phyloP scores from a whole-genome alignment of 768 basidiomycete genomes.

The Panaeolus papilionaceus region DNA sequence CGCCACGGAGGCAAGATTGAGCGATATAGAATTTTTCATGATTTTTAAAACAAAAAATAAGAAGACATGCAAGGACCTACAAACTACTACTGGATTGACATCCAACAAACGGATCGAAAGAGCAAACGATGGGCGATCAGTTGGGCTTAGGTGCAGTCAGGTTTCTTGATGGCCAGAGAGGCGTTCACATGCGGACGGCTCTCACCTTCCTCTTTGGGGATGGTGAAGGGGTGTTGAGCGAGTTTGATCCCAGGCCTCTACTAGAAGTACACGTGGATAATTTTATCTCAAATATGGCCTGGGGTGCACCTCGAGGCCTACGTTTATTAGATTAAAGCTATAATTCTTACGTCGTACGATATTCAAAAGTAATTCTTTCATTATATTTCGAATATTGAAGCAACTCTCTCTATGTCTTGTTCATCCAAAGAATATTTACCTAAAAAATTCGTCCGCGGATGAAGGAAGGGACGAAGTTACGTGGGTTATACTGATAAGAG shows the following conservation, averaged over 20 bases:
- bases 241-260: conserved; percentile 25
- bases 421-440: conserved; percentile 21
- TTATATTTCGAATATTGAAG: conserved; percentile 3
- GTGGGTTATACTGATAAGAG: conserved; percentile 35
- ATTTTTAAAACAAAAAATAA: background rate
- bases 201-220: conserved; percentile 40
- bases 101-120: background rate
- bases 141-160: background rate
- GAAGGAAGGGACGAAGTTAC: conserved; percentile 35
- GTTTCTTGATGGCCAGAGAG: background rate
- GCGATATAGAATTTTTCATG: background rate
- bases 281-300: conserved; percentile 27
- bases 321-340: conserved; percentile 24
- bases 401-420: conserved; percentile 17
- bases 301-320: conserved; percentile 17
- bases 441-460: conserved; percentile 27
- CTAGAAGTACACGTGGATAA: conserved; percentile 27
- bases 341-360: conserved; percentile 20
- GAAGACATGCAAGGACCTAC: background rate
- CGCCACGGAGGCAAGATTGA: background rate
- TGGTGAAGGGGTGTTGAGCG: conserved; percentile 35
- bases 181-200: conserved; percentile 38
- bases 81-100: background rate
- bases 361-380: background rate
- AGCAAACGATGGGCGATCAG: background rate